phyloP scores from a whole-genome alignment of 139 green algal species.

The Yamagishiella unicocca region DNA sequence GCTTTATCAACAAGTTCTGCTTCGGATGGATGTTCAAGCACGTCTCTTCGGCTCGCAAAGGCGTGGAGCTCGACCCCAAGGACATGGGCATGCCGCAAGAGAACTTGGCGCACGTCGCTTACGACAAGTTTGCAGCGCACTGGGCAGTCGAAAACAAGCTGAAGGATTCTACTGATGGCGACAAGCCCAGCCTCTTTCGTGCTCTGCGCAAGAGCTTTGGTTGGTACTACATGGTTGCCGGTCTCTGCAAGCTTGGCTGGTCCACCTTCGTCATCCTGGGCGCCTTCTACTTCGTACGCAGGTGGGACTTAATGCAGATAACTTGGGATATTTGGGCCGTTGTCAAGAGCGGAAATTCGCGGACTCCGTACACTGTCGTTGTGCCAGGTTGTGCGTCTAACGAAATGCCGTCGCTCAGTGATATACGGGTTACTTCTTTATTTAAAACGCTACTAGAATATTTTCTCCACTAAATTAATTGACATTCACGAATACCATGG shows the following conservation, averaged over 20 bases:
- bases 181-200: conserved; percentile 5
- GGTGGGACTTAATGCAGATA: not conserved
- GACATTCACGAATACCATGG: too few relatives aligned
- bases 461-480: too few relatives aligned
- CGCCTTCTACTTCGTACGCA: conserved; percentile 61
- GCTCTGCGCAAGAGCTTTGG: conserved; percentile 14
- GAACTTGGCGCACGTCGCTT: not conserved
- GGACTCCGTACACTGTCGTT: too few relatives aligned
- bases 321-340: too few relatives aligned
- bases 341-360: too few relatives aligned
- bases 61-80: not conserved
- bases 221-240: conserved; percentile 10
- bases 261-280: conserved; percentile 47
- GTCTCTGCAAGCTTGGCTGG: conserved; percentile 56
- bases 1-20: conserved; percentile 29
- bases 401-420: too few relatives aligned
- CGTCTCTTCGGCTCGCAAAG: not conserved
- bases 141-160: conserved; percentile 6
- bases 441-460: too few relatives aligned
- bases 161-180: not conserved
- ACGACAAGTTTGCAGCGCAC: not conserved
- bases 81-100: not conserved
- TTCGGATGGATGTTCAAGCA: conserved; percentile 35
- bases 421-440: too few relatives aligned
- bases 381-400: too few relatives aligned